Evolutionary conservation across 352 stramenopile species (phyloP).

Genomic region (Saprolegnia diclina): DNA sequence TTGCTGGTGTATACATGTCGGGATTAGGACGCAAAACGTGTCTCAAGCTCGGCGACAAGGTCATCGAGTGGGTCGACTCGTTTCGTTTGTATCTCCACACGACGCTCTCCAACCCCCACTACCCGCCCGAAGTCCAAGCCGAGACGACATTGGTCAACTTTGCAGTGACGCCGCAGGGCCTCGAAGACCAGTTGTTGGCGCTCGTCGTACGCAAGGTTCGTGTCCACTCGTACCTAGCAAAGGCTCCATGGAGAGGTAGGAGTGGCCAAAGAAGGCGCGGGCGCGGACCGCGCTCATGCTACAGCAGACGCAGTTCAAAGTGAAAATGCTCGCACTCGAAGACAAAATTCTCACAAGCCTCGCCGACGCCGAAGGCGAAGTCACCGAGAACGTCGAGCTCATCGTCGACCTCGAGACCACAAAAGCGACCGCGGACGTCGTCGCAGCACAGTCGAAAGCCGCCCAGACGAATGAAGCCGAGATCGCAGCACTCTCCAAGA

Average conservation of each 20-base stretch:
- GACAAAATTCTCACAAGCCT: slow-evolving; percentile 85
- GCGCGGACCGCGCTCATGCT: slow-evolving; percentile 73
- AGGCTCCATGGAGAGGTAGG: too few relatives aligned
- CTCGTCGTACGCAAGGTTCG: slow-evolving; percentile 74
- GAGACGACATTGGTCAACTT: slow-evolving; percentile 92
- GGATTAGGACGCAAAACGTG: slow-evolving; percentile 47
- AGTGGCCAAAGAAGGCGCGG: slow-evolving; percentile 83
- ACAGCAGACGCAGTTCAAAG: slow-evolving; percentile 89
- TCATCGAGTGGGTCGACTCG: slow-evolving; percentile 71
- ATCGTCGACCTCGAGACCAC: slow-evolving; percentile 93
- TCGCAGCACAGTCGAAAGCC: slow-evolving; percentile 73
- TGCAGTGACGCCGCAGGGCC: slow-evolving; percentile 79
- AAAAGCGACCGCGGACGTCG: slow-evolving; percentile 84
- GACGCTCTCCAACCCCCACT: slow-evolving; percentile 91
- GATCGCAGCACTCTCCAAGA: slow-evolving; percentile 82
- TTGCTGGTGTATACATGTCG: background rate
- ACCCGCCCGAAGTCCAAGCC: slow-evolving; percentile 85
- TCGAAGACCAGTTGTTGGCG: slow-evolving; percentile 87
- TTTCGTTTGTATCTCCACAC: slow-evolving; percentile 90
- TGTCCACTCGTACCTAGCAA: too few relatives aligned
- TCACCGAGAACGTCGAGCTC: slow-evolving; percentile 94
- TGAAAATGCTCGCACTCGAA: slow-evolving; percentile 80
- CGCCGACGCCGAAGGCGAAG: slow-evolving; percentile 70
- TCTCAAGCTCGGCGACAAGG: slow-evolving; percentile 82
- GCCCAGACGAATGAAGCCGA: slow-evolving; percentile 65